Evolutionary conservation across 257 asterid genomes (phyloP).

Genomic region (Linderniella brevidens): DNA sequence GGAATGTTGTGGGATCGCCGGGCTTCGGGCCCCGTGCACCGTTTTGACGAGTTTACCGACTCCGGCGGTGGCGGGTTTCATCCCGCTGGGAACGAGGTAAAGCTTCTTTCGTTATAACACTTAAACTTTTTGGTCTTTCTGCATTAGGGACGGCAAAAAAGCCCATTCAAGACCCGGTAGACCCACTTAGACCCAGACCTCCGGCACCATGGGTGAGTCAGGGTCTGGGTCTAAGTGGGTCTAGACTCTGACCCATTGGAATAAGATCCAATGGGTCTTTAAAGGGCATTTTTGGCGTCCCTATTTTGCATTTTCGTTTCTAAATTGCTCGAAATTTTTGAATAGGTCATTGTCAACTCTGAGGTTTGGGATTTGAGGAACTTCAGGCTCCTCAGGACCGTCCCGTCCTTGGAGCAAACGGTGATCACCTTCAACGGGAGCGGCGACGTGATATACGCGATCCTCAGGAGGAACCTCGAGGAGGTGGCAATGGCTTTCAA

Average conservation of each 20-base stretch:
- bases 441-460: slow-evolving; percentile 87
- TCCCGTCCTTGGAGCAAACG: slow-evolving; percentile 83
- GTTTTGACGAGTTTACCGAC: slow-evolving; percentile 79
- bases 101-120: background rate
- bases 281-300: too few species aligned
- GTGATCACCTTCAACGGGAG: slow-evolving; percentile 69
- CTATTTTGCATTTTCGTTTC: too few species aligned
- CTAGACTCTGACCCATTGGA: too few species aligned
- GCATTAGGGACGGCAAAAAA: too few species aligned
- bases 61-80: slow-evolving; percentile 98
- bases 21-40: slow-evolving; percentile 50
- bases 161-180: too few species aligned
- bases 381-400: slow-evolving; percentile 63
- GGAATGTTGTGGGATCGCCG: slow-evolving; percentile 96
- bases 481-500: slow-evolving; percentile 74
- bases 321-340: background rate
- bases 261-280: too few species aligned
- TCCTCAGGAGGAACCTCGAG: slow-evolving; percentile 83
- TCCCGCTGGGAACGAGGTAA: slow-evolving; percentile 98
- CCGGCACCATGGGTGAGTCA: too few species aligned
- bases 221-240: too few species aligned
- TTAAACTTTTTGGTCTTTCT: too few species aligned
- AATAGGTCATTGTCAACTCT: slow-evolving; percentile 83
- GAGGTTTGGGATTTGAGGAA: slow-evolving; percentile 98
- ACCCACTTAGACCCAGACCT: too few species aligned